Evolutionary conservation across 1,284 basidiomycete species (phyloP).

Genomic region (Malassezia restricta): DNA sequence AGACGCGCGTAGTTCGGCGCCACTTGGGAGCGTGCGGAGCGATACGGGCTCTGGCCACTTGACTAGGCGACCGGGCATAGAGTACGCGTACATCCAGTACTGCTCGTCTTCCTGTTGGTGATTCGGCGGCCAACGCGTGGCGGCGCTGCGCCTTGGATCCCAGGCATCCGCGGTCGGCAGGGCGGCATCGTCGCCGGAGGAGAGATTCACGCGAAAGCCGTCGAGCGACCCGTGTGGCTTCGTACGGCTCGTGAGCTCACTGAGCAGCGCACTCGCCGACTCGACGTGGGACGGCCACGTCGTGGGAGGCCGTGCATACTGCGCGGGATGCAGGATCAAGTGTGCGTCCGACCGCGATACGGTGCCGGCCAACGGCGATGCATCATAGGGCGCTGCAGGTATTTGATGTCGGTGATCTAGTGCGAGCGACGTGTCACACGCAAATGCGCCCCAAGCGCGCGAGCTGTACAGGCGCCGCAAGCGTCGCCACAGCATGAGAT

Average conservation of each 20-base stretch:
- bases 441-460: not conserved
- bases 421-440: constrained; percentile 20
- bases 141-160: constrained; percentile 25
- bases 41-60: constrained; percentile 24
- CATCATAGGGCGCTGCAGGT: constrained; percentile 30
- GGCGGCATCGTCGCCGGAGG: constrained; percentile 14
- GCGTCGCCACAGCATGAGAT: not conserved
- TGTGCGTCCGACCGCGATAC: constrained; percentile 33
- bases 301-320: constrained; percentile 15
- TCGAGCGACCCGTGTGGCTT: constrained; percentile 26
- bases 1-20: constrained; percentile 13
- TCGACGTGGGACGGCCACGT: constrained; percentile 37
- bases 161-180: constrained; percentile 11
- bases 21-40: constrained; percentile 24
- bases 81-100: constrained; percentile 27
- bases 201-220: constrained; percentile 32
- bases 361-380: constrained; percentile 27
- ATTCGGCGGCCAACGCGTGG: constrained; percentile 26
- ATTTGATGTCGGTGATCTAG: constrained; percentile 24
- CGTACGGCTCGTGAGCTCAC: constrained; percentile 30
- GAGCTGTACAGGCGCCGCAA: not conserved
- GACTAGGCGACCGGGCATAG: constrained; percentile 24
- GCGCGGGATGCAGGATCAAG: constrained; percentile 28
- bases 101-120: constrained; percentile 25
- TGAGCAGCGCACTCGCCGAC: constrained; percentile 25